These are phyloP conservation scores for Fusarium nisikadoi DNA, from an alignment of 2,329 filamentous ascomycete genomes.

Conservation along the genomic window DNA sequence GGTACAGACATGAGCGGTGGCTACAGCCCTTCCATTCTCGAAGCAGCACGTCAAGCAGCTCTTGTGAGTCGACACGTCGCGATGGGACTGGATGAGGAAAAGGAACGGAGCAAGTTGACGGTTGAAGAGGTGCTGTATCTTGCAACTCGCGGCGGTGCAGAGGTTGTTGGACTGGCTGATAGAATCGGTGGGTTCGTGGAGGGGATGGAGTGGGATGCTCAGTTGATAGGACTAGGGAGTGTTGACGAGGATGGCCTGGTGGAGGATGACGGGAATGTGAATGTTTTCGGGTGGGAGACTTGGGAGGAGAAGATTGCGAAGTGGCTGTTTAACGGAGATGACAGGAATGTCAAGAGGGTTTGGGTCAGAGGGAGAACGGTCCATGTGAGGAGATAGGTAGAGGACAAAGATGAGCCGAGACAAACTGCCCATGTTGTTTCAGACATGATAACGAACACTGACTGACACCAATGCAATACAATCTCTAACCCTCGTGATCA, in stretches of 20 bases:
- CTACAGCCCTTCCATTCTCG: conserved; percentile 82
- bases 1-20: conserved; percentile 94
- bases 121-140: conserved; percentile 89
- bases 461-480: neutral
- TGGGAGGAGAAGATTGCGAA: conserved; percentile 90
- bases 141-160: conserved; percentile 87
- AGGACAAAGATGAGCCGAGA: neutral
- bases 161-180: conserved; percentile 77
- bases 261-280: conserved; percentile 71
- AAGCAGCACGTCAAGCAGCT: conserved; percentile 83
- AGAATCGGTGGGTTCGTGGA: conserved; percentile 83
- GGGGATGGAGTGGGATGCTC: conserved; percentile 91
- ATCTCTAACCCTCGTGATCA: neutral
- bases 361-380: conserved; percentile 91
- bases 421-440: neutral
- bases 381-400: conserved; percentile 56
- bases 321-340: conserved; percentile 95
- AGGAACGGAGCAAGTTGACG: conserved; percentile 72
- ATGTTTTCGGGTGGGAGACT: conserved; percentile 91
- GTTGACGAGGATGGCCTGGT: conserved; percentile 56
- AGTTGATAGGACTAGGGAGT: conserved; percentile 75
- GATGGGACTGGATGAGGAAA: conserved; percentile 56
- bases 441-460: neutral
- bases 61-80: conserved; percentile 80
- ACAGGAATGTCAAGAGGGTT: conserved; percentile 86